Evolutionary conservation across 2,329 filamentous ascomycete genomes (phyloP).

Genomic region (Trichophyton rubrum): DNA sequence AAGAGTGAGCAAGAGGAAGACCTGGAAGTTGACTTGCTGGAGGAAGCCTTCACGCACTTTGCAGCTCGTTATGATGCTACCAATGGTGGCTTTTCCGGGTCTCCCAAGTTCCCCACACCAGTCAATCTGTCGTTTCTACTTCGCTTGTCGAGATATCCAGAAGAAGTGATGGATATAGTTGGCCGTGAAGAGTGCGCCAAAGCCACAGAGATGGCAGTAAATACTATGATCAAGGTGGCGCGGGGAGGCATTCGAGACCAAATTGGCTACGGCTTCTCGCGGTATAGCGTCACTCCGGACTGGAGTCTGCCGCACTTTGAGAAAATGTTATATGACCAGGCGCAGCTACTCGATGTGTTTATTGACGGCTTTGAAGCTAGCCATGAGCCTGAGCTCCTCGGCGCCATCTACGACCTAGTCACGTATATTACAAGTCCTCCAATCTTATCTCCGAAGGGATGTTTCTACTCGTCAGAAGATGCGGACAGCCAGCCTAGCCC

Average conservation of each 20-base stretch:
- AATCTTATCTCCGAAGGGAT: constrained; percentile 55
- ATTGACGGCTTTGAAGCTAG: constrained; percentile 70
- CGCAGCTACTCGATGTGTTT: constrained; percentile 70
- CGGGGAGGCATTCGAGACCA: constrained; percentile 61
- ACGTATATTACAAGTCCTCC: constrained; percentile 69
- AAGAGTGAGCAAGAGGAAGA: constrained; percentile 48
- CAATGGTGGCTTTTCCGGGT: constrained; percentile 65
- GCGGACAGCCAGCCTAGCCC: constrained; percentile 67
- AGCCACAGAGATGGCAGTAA: constrained; percentile 65
- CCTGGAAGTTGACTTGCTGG: constrained; percentile 77
- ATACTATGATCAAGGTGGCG: constrained; percentile 68
- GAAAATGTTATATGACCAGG: constrained; percentile 91
- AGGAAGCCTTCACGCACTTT: constrained; percentile 78
- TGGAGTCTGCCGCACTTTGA: constrained; percentile 96
- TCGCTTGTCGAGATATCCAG: constrained; percentile 57
- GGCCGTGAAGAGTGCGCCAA: constrained; percentile 62
- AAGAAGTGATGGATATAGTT: constrained; percentile 71
- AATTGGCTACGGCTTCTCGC: constrained; percentile 63
- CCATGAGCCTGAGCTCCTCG: constrained; percentile 58
- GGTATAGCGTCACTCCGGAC: constrained; percentile 80
- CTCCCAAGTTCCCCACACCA: constrained; percentile 84
- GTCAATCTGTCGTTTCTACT: constrained; percentile 74
- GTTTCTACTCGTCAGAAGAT: constrained; percentile 78
- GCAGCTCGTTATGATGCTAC: constrained; percentile 64
- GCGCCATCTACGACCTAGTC: constrained; percentile 67